Percentiles rank a stretch among this genome's conserved stretches.
phyloP scores from a whole-genome alignment of 352 stramenopile genomes.

The Phytophthora idaei region DNA sequence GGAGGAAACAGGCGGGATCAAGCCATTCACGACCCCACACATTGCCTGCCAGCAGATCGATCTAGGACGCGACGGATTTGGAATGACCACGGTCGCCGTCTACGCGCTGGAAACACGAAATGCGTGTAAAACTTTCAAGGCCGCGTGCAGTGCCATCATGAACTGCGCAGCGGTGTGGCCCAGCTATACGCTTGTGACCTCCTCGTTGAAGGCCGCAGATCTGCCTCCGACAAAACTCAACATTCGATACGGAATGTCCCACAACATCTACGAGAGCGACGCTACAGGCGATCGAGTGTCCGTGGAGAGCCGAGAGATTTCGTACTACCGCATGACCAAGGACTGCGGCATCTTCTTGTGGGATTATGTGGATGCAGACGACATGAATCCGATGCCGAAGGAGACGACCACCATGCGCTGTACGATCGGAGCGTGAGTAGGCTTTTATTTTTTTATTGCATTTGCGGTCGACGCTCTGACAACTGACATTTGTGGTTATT shows the following conservation, averaged over 20 bases:
- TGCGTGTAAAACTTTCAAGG: slow-evolving; percentile 29
- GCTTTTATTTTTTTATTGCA: background rate
- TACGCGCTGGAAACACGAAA: slow-evolving; percentile 39
- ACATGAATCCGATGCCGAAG: slow-evolving; percentile 27
- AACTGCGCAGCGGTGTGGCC: slow-evolving; percentile 38
- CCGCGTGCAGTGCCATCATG: slow-evolving; percentile 28
- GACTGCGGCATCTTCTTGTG: slow-evolving; percentile 36
- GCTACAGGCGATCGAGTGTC: slow-evolving; percentile 25
- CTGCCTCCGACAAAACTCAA: slow-evolving; percentile 27
- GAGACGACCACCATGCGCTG: slow-evolving; percentile 27
- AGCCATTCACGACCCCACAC: slow-evolving; percentile 20
- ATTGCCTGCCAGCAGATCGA: slow-evolving; percentile 32
- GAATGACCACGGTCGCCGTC: slow-evolving; percentile 39
- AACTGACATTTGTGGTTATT: background rate
- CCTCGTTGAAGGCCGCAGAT: slow-evolving; percentile 21
- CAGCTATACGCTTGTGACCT: slow-evolving; percentile 29
- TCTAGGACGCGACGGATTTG: slow-evolving; percentile 22
- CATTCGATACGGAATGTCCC: slow-evolving; percentile 36
- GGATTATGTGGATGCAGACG: slow-evolving; percentile 45
- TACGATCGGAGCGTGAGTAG: slow-evolving; percentile 40
- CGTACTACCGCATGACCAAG: slow-evolving; percentile 31
- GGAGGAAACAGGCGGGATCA: slow-evolving; percentile 27
- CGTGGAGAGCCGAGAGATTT: slow-evolving; percentile 36
- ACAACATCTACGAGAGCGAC: slow-evolving; percentile 33
- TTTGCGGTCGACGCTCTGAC: slow-evolving; percentile 7